Base-by-base conservation (phyloP, 1,284 basidiomycete species). In the Pseudozyma sp. region DNA sequence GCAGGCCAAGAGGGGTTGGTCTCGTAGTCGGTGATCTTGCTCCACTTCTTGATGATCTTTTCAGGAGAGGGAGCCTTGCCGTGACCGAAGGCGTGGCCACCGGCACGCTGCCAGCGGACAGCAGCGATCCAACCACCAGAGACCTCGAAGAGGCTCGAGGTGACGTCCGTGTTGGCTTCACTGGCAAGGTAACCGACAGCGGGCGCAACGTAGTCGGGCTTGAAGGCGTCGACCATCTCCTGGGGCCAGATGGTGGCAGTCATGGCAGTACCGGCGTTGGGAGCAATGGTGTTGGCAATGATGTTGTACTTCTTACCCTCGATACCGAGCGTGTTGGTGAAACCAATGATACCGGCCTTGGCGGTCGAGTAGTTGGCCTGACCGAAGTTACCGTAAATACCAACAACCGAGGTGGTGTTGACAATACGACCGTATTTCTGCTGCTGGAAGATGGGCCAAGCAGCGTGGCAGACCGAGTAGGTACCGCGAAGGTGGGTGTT, bases 401-500 rank as follows among this genome's bases (percentile, higher is more conserved):
- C 96, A 60, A 95, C 94, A 84, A 92, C 91, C 6, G 95, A 98
- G 64, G 91, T 90, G 34, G 95, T 98, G 57, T 93, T 97, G 63
- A 99, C 89, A 82, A 99, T 96, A 63, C 97, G 91, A 38, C 97
- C 96, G 85, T 92, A 98, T 87, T 95, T 95, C 85, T 99, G 97
- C 87, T 96, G 92, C 86, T 93, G 91, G 89, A 99, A 97, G 83
- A 94, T 88, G 4, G 96, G 95, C 97, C 95, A 99, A 40, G 94
- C 93, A 13, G 96, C 96, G 85, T 97, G 94, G 61, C 91, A 92
- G 80, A 86, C 77, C 52, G 83, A 90, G 76, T 87, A 89, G 16
- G 89, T 89, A 42, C 88, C 89, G 56, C 87, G 84, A 55, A 98
- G 88, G 86, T 98, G 95, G 35, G 98, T 90, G 61, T 91, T 90